Base-by-base conservation (phyloP, 176 grass and related monocot species). In the Coix lacrymajobi region DNA sequence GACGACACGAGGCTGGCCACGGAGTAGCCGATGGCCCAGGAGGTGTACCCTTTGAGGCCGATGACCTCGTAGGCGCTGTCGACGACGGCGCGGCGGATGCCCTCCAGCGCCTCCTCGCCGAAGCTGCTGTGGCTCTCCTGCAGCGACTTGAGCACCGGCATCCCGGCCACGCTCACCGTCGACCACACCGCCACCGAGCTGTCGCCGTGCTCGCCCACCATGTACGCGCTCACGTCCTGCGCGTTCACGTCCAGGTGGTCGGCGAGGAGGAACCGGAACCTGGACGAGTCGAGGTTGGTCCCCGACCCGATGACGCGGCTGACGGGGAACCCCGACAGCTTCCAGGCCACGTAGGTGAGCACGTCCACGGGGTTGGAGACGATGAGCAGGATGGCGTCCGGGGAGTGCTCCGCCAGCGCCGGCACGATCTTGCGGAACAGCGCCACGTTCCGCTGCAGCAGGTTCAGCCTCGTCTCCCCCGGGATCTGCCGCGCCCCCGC, bases 21-120 rank as follows among this genome's bases (percentile, higher is more conserved):
- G 0, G 94, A 97, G 78, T 97, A 97, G 5, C 94, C 94, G 64
- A 97, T 97, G 67, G 94, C 94, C 94, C 91, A 97, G 13, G 94
- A 97, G 34, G 94, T 97, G 84, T 97, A 91, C 0, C 94, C 94
- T 48, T 97, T 97, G 43, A 97, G 89, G 8, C 28, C 19, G 57
- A 97, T 93, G 2, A 97, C 94, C 91, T 97, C 94, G 57, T 97
- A 91, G 1, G 94, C 94, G 63, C 94, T 87, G 65, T 78, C 60
- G 0, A 97, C 89, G 0, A 97, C 89, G 4, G 89, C 86, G 2
- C 86, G 85, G 3, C 94, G 87, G 32, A 93, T 97, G 36, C 80
- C 48, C 58, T 97, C 89, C 3, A 97, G 78, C 0, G 85, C 77
- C 24, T 39, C 84, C 71, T 81, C 74, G 17, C 81, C 82, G 75